phyloP scores from a whole-genome alignment of 2,329 filamentous ascomycete species.

The Pyrenophora seminiperda region DNA sequence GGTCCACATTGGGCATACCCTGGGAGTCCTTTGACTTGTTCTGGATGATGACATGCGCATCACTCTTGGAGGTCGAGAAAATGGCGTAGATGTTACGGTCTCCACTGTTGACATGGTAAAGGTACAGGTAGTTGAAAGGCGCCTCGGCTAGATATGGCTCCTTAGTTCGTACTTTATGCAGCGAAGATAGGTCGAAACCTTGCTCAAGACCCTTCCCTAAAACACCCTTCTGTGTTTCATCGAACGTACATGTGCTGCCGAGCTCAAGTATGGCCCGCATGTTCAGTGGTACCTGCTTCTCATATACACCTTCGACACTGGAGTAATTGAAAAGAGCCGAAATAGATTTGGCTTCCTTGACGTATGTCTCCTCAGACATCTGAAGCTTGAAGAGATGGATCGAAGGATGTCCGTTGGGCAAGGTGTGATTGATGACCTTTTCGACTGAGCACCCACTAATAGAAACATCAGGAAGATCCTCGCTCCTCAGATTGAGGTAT shows the following conservation, averaged over 20 bases:
- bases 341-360: slow-evolving; percentile 82
- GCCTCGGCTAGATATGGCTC: slow-evolving; percentile 76
- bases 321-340: slow-evolving; percentile 84
- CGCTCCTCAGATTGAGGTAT: slow-evolving; percentile 88
- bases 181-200: slow-evolving; percentile 82
- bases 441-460: slow-evolving; percentile 86
- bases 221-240: slow-evolving; percentile 86
- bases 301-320: slow-evolving; percentile 96
- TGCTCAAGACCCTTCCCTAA: slow-evolving; percentile 90
- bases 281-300: slow-evolving; percentile 86
- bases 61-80: slow-evolving; percentile 80
- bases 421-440: slow-evolving; percentile 87
- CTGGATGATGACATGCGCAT: slow-evolving; percentile 87
- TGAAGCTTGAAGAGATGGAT: slow-evolving; percentile 93
- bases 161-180: slow-evolving; percentile 71
- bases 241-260: slow-evolving; percentile 90
- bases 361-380: slow-evolving; percentile 85
- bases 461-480: slow-evolving; percentile 85
- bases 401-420: slow-evolving; percentile 94
- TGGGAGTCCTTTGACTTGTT: slow-evolving; percentile 81
- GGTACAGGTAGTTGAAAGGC: slow-evolving; percentile 80
- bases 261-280: slow-evolving; percentile 86
- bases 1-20: slow-evolving; percentile 87
- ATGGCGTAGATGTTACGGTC: slow-evolving; percentile 92
- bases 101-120: slow-evolving; percentile 90